Conservation (phyloP, 805 yeast species). For the Nakazawaea ernobii region DNA sequence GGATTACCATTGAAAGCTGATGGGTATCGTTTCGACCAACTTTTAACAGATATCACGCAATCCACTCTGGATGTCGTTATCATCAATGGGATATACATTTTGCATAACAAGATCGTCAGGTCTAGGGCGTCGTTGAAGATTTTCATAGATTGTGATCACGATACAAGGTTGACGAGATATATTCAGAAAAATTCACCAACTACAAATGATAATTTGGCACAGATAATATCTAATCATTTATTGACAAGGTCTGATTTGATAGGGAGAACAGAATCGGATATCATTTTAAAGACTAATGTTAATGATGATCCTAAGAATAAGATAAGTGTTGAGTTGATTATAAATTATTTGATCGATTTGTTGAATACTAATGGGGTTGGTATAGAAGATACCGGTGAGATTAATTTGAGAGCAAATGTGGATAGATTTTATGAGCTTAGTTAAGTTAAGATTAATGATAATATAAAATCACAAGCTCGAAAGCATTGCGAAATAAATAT, state of each 20-base stretch:
- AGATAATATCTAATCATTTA: constrained; percentile 7
- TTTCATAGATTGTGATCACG: constrained; percentile 81
- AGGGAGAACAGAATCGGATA: constrained; percentile 10
- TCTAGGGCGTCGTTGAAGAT: constrained; percentile 57
- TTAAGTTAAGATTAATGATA: background rate
- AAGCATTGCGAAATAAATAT: background rate
- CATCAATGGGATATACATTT: constrained; percentile 76
- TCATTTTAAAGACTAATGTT: constrained; percentile 6
- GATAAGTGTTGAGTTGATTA: constrained; percentile 10
- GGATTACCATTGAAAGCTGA: constrained; percentile 34
- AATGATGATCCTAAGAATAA: constrained; percentile 6
- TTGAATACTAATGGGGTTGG: background rate
- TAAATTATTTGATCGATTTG: constrained; percentile 5
- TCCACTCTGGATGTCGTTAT: constrained; percentile 32
- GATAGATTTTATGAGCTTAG: constrained; percentile 11
- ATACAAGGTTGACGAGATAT: constrained; percentile 78
- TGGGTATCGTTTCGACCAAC: constrained; percentile 25
- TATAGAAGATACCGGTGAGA: constrained; percentile 5
- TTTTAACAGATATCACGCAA: constrained; percentile 12
- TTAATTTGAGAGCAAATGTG: constrained; percentile 7
- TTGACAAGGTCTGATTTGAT: constrained; percentile 7
- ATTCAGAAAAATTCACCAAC: constrained; percentile 29
- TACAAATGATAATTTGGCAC: background rate
- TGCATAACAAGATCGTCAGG: constrained; percentile 55
- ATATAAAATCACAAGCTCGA: background rate